Conservation (phyloP, 164 flowering plant species). For the Magnolia officinalis region DNA sequence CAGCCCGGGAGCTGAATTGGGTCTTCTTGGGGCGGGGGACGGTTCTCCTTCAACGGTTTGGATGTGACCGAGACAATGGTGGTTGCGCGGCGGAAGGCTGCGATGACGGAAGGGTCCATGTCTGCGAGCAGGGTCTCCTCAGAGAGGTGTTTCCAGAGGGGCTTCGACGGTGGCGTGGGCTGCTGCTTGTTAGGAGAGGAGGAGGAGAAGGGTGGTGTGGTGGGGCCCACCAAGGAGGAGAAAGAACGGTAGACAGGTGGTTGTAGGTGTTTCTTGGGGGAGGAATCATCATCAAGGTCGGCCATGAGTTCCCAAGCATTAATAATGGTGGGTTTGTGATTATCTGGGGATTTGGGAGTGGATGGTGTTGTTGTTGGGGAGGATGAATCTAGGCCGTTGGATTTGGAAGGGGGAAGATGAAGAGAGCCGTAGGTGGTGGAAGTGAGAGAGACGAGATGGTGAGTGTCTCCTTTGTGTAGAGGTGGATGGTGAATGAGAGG, state of each 20-base stretch:
- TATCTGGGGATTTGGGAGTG: constrained; percentile 14
- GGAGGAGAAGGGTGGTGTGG: no score
- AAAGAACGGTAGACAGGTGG: neutral
- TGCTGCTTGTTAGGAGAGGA: neutral
- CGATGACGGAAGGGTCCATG: constrained; percentile 62
- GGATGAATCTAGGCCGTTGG: constrained; percentile 8
- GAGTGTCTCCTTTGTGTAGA: constrained; percentile 53
- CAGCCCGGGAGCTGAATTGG: constrained; percentile 23
- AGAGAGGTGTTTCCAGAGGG: constrained; percentile 79
- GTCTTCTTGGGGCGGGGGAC: neutral
- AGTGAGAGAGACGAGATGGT: constrained; percentile 74
- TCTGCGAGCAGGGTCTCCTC: constrained; percentile 68
- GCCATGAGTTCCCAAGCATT: constrained; percentile 92
- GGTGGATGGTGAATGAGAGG: constrained; percentile 78
- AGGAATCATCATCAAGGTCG: constrained; percentile 52
- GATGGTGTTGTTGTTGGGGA: constrained; percentile 3
- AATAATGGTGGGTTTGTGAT: constrained; percentile 49
- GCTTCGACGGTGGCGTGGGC: constrained; percentile 31
- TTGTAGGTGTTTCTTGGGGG: constrained; percentile 35
- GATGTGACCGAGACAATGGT: neutral
- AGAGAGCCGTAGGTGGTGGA: constrained; percentile 83
- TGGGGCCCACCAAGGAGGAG: neutral
- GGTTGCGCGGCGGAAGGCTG: constrained; percentile 31
- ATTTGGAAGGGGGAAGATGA: constrained; percentile 18
- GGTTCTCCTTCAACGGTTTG: neutral